Base-by-base conservation (phyloP, 768 basidiomycete species). In the Tylopilus subfusipes region DNA sequence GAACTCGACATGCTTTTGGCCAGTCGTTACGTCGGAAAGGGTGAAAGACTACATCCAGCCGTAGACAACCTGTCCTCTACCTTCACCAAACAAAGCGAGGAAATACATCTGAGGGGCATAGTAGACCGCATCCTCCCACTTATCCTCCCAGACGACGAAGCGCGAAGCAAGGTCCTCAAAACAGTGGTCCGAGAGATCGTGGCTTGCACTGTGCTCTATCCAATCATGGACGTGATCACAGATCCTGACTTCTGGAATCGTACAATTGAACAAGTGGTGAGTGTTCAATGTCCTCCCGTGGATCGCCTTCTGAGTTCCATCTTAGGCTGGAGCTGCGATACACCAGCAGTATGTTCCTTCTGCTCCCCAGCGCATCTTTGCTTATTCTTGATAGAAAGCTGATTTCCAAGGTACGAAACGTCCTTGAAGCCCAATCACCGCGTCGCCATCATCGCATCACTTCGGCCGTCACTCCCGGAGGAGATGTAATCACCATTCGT, bases 171-270 rank as follows among this genome's bases (percentile, higher is more conserved):
- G 57, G 85, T 83, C 5, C 77, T 97, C 44, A 81, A 73, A 55
- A 81, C 89, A 34, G 84, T 90, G 16, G 83, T 84, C 4, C 75
- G 93, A 43, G 97, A 99, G 72, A 81, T 98, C 60, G 75, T 88
- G 1, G 81, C 89, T 5, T 95, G 92, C 65, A 77, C 86, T 2
- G 83, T 96, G 4, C 65, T 98, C 38, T 85, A 89, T 64, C 94
- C 96, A 13, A 70, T 96, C 50, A 85, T 96, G 78, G 92, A 98
- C 46, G 91, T 96, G 86, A 67, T 98, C 33, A 80, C 89, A 27
- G 97, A 99, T 68, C 92, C 94, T 5, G 97, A 99, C 70, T 97
- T 97, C 60, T 98, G 94, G 94, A 99, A 99, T 73, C 78, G 84
- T 54, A 82, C 83, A 34, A 90, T 98, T 47, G 95, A 98, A 69